A percentile compares a stretch with the other conserved stretches of the same genome.
These are phyloP conservation scores for Nannochloris sp. DNA, from an alignment of 139 green algal genomes.

Conservation along the genomic window DNA sequence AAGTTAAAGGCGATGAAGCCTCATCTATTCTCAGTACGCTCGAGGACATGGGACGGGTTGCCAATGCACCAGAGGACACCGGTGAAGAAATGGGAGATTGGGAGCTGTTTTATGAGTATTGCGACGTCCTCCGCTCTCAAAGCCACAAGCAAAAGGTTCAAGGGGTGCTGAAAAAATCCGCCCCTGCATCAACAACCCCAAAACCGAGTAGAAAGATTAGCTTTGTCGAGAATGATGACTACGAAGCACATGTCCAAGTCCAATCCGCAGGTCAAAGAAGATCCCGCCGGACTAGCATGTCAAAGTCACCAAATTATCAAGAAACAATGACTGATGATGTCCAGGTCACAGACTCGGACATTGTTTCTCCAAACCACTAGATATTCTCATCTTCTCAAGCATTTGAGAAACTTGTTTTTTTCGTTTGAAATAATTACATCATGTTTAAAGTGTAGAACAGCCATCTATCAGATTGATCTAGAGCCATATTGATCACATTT, in stretches of 20 bases:
- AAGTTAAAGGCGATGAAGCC: constrained; percentile 8
- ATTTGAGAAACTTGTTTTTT: not conserved
- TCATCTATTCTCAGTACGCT: not conserved
- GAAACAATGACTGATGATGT: not conserved
- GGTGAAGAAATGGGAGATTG: not conserved
- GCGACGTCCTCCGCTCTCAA: constrained; percentile 2
- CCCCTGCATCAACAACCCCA: not conserved
- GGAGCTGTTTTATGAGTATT: constrained; percentile 23
- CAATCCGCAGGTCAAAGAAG: not conserved
- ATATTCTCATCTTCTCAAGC: not conserved
- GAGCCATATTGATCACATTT: no score
- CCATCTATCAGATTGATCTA: no score
- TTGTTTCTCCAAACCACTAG: no score
- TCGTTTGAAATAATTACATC: no score
- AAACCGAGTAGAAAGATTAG: constrained; percentile 1
- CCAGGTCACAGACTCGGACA: not conserved
- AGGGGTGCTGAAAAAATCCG: not conserved
- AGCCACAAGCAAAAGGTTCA: not conserved
- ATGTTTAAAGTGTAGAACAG: no score
- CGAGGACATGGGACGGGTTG: not conserved
- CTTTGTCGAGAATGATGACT: not conserved
- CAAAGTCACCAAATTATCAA: not conserved
- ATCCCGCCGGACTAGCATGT: not conserved
- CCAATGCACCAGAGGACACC: not conserved
- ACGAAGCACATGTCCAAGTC: not conserved